Evolutionary conservation across 2,329 filamentous ascomycete species (phyloP).

Genomic region (Pseudogymnoascus sp.): DNA sequence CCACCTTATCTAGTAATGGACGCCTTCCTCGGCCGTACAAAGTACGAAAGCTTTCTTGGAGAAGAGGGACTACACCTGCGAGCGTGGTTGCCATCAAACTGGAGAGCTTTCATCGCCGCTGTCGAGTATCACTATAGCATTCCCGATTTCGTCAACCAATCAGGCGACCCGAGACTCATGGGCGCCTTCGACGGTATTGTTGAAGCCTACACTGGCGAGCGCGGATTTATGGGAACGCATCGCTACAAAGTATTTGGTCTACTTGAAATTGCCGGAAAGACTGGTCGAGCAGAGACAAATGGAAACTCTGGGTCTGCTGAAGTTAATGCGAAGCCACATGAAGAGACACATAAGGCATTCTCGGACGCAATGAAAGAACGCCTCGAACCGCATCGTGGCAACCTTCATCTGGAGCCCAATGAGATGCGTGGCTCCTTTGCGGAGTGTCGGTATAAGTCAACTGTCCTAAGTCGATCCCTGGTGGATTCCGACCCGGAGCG

Average conservation of each 20-base stretch:
- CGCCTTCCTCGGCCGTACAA: conserved; percentile 45
- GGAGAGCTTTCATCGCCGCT: conserved; percentile 46
- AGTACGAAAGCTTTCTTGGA: conserved; percentile 44
- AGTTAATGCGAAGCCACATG: conserved; percentile 38
- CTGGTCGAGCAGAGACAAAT: conserved; percentile 45
- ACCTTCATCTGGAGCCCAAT: conserved; percentile 41
- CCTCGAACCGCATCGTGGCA: conserved; percentile 41
- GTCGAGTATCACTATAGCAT: conserved; percentile 48
- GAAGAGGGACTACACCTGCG: conserved; percentile 44
- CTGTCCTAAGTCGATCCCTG: conserved; percentile 37
- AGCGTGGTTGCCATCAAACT: conserved; percentile 47
- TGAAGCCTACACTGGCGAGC: conserved; percentile 47
- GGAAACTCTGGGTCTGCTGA: conserved; percentile 41
- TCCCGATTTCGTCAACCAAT: conserved; percentile 45
- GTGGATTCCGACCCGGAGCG: conserved; percentile 40
- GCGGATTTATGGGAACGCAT: conserved; percentile 49
- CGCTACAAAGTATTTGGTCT: conserved; percentile 52
- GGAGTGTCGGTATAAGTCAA: conserved; percentile 44
- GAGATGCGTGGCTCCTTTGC: conserved; percentile 48
- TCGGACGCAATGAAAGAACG: conserved; percentile 48
- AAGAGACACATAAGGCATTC: conserved; percentile 43
- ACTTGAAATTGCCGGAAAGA: conserved; percentile 46
- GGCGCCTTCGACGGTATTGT: conserved; percentile 48
- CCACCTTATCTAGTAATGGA: conserved; percentile 48
- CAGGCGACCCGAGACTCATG: conserved; percentile 42